phyloP scores from a whole-genome alignment of 345 rosid genomes.

The Brassica carinata region DNA sequence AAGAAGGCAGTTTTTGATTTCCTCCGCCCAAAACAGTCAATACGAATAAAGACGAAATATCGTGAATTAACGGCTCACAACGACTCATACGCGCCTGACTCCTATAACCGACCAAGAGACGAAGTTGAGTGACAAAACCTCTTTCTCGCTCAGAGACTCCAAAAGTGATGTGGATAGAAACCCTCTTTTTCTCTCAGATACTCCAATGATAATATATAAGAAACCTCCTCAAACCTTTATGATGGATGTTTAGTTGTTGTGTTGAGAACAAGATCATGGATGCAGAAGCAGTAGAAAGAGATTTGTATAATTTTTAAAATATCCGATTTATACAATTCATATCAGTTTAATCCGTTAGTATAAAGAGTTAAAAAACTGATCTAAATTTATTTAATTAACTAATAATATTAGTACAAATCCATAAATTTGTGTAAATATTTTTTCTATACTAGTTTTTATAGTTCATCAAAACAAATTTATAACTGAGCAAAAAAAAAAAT shows the following conservation, averaged over 20 bases:
- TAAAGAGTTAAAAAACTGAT: too few relatives aligned
- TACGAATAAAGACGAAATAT: conserved; percentile 37
- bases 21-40: conserved; percentile 12
- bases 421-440: too few relatives aligned
- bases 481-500: too few relatives aligned
- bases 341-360: too few relatives aligned
- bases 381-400: too few relatives aligned
- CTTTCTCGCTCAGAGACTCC: neutral
- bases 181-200: neutral
- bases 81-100: conserved; percentile 26
- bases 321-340: too few relatives aligned
- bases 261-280: neutral
- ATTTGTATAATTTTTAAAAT: too few relatives aligned
- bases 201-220: neutral
- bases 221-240: too few relatives aligned
- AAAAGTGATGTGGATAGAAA: neutral
- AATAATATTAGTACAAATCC: too few relatives aligned
- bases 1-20: conserved; percentile 9
- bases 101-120: neutral
- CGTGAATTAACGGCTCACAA: conserved; percentile 47
- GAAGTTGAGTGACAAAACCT: neutral
- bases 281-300: neutral
- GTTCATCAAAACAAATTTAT: too few relatives aligned
- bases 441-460: too few relatives aligned
- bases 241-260: neutral